Base-by-base conservation (phyloP, 2,329 filamentous ascomycete genomes). In the Escovopsis sp. region DNA sequence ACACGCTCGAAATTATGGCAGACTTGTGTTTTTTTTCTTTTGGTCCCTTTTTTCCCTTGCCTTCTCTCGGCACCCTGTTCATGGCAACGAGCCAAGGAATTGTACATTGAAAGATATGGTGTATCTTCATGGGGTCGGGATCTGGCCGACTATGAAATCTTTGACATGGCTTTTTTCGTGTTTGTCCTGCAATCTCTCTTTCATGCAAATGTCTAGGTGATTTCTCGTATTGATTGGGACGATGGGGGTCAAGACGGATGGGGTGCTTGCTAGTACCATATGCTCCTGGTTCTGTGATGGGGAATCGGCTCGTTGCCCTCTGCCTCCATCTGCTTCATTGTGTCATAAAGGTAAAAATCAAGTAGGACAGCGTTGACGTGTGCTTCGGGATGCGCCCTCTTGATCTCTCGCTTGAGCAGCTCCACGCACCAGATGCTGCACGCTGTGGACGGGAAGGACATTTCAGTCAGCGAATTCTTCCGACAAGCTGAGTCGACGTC, bases 401-500 rank as follows among this genome's bases (percentile, higher is more conserved):
- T 55, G 39, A 98, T 96, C 57, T 95, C 84, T 30, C 81, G 73
- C 41, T 79, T 71, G 48, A 98, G 81, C 48, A 95, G 65, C 59
- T 98, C 91, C 1, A 96, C 84, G 46, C 85, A 91, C 88, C 89
- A 96, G 50, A 98, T 94, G 53, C 84, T 94, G 57, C 87, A 91
- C 12, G 85, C 79, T 83, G 49, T 29, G 53, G 32, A 52, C 20
- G 30, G 9, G 14, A 24, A 31, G 8, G 7, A 30, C 9, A 4
- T 9, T 9, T 30, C 4, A 8, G 27, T 30, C 8, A 30, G 27
- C 8, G 27, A 11, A 11, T 9, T 30, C 27, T n/a, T n/a, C n/a
- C n/a, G n/a, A n/a, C n/a, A n/a, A n/a, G n/a, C n/a, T n/a, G n/a
- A n/a, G n/a, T n/a, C n/a, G n/a, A n/a, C 8, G 27, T 11, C 27